Evolutionary conservation across 2,329 filamentous ascomycete genomes (phyloP).

Genomic region (Gliomastix tumulicola): DNA sequence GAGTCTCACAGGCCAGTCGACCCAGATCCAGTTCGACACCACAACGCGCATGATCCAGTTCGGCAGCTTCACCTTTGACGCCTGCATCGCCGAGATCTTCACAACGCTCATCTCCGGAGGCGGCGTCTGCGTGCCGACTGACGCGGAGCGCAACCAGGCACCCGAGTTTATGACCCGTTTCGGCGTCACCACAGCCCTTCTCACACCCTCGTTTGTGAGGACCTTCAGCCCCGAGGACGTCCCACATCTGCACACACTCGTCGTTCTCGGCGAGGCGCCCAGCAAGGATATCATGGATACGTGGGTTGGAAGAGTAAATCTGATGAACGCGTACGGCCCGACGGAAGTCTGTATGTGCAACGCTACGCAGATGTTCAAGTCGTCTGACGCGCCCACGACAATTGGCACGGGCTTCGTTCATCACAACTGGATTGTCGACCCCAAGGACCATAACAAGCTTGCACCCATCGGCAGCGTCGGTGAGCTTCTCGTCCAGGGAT

Average conservation of each 20-base stretch:
- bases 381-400: neutral
- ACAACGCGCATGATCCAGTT: constrained; percentile 18
- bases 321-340: constrained; percentile 11
- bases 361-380: neutral
- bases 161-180: constrained; percentile 2
- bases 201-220: constrained; percentile 3
- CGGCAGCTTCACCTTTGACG: constrained; percentile 6
- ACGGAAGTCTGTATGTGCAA: constrained; percentile 6
- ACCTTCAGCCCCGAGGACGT: constrained; percentile 2
- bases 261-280: constrained; percentile 9
- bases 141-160: constrained; percentile 2
- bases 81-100: constrained; percentile 5
- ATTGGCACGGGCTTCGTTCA: constrained; percentile 3
- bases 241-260: constrained; percentile 3
- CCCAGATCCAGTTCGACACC: neutral
- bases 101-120: constrained; percentile 3
- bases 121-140: constrained; percentile 5
- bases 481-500: constrained; percentile 39
- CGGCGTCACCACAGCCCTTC: constrained; percentile 2
- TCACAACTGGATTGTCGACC: constrained; percentile 8
- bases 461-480: constrained; percentile 18
- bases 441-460: constrained; percentile 8
- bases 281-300: constrained; percentile 5
- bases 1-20: neutral
- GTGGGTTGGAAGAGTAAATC: constrained; percentile 5